Percentiles rank a stretch among this genome's conserved stretches.
Conservation (phyloP, 148 eudicot species). For the Pouteria glomerata region DNA sequence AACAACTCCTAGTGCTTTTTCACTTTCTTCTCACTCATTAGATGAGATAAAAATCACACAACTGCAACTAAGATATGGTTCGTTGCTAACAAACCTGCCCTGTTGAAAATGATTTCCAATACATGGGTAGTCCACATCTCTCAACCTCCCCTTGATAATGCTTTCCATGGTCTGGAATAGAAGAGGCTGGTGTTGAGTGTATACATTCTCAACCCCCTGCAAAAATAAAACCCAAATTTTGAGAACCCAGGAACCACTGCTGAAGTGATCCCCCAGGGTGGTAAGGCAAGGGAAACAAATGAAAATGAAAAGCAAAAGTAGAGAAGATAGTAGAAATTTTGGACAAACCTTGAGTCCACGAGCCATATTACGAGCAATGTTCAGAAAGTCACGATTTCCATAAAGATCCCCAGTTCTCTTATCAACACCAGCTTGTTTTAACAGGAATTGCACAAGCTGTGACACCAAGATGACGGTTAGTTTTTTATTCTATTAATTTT, state of each 20-base stretch:
- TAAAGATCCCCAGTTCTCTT: conserved; percentile 88
- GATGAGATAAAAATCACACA: background rate
- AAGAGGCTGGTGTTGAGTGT: conserved; percentile 98
- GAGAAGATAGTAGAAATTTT: background rate
- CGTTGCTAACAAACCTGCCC: conserved; percentile 49
- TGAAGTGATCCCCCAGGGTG: background rate
- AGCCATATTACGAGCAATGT: conserved; percentile 96
- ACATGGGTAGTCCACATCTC: conserved; percentile 84
- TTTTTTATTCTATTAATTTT: too few species aligned
- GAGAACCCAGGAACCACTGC: conserved; percentile 13
- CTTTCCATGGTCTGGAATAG: conserved; percentile 85
- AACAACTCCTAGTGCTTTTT: background rate
- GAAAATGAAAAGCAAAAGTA: background rate
- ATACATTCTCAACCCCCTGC: conserved; percentile 97
- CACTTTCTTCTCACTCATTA: background rate
- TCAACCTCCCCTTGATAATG: conserved; percentile 79
- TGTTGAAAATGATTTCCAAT: conserved; percentile 88
- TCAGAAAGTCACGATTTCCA: conserved; percentile 85
- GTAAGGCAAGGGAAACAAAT: background rate
- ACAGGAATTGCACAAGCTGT: conserved; percentile 91
- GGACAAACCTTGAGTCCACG: conserved; percentile 85
- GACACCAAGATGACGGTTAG: conserved; percentile 16
- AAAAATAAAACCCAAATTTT: conserved; percentile 14
- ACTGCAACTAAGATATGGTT: background rate
- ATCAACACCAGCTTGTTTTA: conserved; percentile 97